These are phyloP conservation scores for Tulasnella sp. DNA, from an alignment of 768 basidiomycete species.

Conservation along the genomic window DNA sequence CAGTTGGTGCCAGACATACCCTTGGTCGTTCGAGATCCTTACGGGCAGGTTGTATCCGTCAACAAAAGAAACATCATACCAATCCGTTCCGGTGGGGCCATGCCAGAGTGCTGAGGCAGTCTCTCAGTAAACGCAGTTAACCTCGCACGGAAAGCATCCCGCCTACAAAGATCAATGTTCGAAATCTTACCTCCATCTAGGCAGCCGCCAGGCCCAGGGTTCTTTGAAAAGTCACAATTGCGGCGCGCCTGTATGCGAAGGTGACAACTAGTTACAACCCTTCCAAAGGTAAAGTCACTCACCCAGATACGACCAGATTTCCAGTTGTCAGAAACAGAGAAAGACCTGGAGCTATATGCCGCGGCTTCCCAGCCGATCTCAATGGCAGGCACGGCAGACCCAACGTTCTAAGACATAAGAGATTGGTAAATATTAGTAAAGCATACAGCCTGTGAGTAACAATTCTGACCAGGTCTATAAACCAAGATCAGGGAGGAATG, in stretches of 20 bases:
- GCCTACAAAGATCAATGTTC: slow-evolving; percentile 22
- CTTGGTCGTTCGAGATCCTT: slow-evolving; percentile 16
- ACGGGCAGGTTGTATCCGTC: slow-evolving; percentile 20
- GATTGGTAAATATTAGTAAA: neutral
- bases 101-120: slow-evolving; percentile 25
- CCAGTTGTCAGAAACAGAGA: slow-evolving; percentile 21
- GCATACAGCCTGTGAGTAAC: neutral
- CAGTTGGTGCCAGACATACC: neutral
- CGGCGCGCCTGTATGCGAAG: slow-evolving; percentile 28
- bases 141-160: slow-evolving; percentile 1
- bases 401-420: slow-evolving; percentile 6
- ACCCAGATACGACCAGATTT: slow-evolving; percentile 20
- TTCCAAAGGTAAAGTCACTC: neutral
- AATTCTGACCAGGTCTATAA: slow-evolving; percentile 3
- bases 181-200: slow-evolving; percentile 29
- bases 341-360: slow-evolving; percentile 2
- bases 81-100: slow-evolving; percentile 24
- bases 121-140: neutral
- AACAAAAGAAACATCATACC: slow-evolving; percentile 18
- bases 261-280: neutral
- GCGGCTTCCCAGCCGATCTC: slow-evolving; percentile 21
- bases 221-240: slow-evolving; percentile 30
- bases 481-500: neutral
- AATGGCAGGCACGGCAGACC: slow-evolving; percentile 3
- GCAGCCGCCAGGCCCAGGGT: slow-evolving; percentile 29